Conservation (phyloP, 805 yeast species). For the Sugiyamaella valdiviana region DNA sequence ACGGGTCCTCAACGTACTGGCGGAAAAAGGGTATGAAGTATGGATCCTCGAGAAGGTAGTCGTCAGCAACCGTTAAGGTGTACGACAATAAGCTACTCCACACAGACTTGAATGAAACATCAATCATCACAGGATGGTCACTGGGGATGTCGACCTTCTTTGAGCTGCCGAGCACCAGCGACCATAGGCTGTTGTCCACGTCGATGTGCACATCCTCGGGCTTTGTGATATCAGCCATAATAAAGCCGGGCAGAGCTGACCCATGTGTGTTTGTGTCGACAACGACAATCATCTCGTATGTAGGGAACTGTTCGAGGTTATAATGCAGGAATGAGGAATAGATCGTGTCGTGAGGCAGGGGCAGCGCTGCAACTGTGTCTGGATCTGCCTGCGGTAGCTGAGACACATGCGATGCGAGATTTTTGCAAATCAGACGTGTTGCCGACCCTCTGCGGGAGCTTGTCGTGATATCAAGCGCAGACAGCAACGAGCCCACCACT, state of each 20-base stretch:
- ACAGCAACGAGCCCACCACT: constrained; percentile 6
- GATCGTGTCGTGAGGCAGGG: constrained; percentile 42
- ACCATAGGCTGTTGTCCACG: constrained; percentile 17
- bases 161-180: constrained; percentile 23
- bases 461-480: constrained; percentile 15
- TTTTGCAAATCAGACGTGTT: constrained; percentile 37
- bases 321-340: constrained; percentile 49
- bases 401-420: constrained; percentile 35
- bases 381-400: constrained; percentile 47
- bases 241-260: constrained; percentile 15
- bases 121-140: constrained; percentile 40
- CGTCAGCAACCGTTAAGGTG: constrained; percentile 28
- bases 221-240: constrained; percentile 27
- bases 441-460: neutral
- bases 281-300: constrained; percentile 48
- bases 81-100: constrained; percentile 61
- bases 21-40: constrained; percentile 57
- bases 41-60: constrained; percentile 6
- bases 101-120: constrained; percentile 46
- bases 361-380: constrained; percentile 25
- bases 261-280: constrained; percentile 29
- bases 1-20: constrained; percentile 58
- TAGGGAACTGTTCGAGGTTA: constrained; percentile 34
- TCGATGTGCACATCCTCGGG: constrained; percentile 22
- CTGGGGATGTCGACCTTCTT: constrained; percentile 35